These are phyloP conservation scores for Thalia dealbata DNA, from an alignment of 176 grass and related monocot species.

Conservation along the genomic window DNA sequence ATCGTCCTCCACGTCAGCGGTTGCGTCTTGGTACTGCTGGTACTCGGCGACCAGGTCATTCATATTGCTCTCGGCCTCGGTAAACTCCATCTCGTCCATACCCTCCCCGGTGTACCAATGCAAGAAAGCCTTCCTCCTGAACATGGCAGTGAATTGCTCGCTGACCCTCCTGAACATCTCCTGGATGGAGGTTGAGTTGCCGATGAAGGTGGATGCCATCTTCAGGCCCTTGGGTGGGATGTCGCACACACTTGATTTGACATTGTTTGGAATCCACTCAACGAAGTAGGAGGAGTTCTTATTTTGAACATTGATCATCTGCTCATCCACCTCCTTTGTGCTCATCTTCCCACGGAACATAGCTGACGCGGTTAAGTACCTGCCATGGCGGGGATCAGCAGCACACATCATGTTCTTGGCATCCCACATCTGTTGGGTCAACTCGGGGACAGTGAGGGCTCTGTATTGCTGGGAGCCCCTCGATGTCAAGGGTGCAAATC, in stretches of 20 bases:
- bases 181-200: constrained; percentile 10
- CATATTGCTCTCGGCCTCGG: constrained; percentile 3
- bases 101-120: constrained; percentile 92
- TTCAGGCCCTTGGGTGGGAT: constrained; percentile 43
- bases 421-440: constrained; percentile 98
- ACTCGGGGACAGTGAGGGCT: constrained; percentile 71
- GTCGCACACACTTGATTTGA: constrained; percentile 81
- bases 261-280: constrained; percentile 94
- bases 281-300: constrained; percentile 95
- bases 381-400: constrained; percentile 70
- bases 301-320: constrained; percentile 95
- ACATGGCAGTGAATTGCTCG: constrained; percentile 91
- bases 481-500: constrained; percentile 78
- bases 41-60: constrained; percentile 12
- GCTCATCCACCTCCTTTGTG: constrained; percentile 93
- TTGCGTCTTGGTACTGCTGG: constrained; percentile 10
- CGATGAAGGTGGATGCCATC: constrained; percentile 13
- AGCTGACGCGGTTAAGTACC: constrained; percentile 78
- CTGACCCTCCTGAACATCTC: constrained; percentile 35
- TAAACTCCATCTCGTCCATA: constrained; percentile 82
- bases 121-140: constrained; percentile 93
- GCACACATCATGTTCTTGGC: constrained; percentile 99
- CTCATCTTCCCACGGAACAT: constrained; percentile 98
- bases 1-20: constrained; percentile 4
- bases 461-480: constrained; percentile 82